Base-by-base conservation (phyloP, 2,329 filamentous ascomycete species). In the Botrytis fragariae region DNA sequence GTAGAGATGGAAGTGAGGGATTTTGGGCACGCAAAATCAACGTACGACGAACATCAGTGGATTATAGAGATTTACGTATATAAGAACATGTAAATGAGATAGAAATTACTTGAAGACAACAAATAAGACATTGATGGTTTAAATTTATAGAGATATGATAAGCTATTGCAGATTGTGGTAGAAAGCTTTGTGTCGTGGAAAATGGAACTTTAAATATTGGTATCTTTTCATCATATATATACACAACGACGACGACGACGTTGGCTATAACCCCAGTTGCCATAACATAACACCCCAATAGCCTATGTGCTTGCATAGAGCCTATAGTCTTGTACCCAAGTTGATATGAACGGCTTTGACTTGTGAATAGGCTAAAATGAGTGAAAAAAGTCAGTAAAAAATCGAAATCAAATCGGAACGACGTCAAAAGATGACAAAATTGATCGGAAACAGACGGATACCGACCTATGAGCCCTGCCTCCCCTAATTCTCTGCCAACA, bases 401-500 rank as follows among this genome's bases (percentile, higher is more conserved):
- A 16, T 51, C 25, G 35, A 39, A 61, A 39, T 7, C 35, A 61
- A 61, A 61, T 35, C 12, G 7, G 14, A 37, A 16, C 25, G 2
- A 61, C 16, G 59, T 16, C 22, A 14, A 25, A 22, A 37, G 32
- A 39, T 14, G 7, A 4, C 48, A 4, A 51, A 14, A n/a, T 16
- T 51, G 1, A 51, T 51, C 1, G 48, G 10, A 14, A 51, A 51
- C 1, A 25, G 22, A 51, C 22, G 48, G 57, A 9, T 10, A 37
- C 20, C 6, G 1, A 60, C 57, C 59, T 81, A 84, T 83, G 18
- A 85, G 75, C 0, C 83, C 84, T 0, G 82, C 83, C 77, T 85
- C 84, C 4, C 84, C 84, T 12, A 85, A 74, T 75, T 88, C 84
- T 32, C 86, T 79, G 0, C 87, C 87, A 79, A 89, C 88, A 6